Evolutionary conservation across 2,329 filamentous ascomycete species (phyloP), one percentile per base, ranked within the genome.

Genomic region (Ascosphaera apis): DNA sequence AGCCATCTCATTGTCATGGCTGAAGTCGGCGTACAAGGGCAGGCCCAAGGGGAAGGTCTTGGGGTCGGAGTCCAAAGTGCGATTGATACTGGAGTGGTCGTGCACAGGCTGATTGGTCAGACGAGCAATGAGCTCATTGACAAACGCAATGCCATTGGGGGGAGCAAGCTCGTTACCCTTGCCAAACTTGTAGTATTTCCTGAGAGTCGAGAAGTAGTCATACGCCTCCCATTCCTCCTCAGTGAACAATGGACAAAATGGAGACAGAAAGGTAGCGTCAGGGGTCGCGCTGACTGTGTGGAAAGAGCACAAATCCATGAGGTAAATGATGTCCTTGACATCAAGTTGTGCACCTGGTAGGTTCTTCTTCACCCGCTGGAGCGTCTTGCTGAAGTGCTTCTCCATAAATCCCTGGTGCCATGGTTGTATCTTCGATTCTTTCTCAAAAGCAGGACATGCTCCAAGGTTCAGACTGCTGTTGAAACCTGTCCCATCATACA

Each of bases 281-380:
- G 55, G 48, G 4, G 68, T 61, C 4, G 37, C 31, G 6, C 75
- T 71, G n/a, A 91, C 71, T 0, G 80, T 86, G 44, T 76, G 67
- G 56, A 82, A 92, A 0, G 84, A 75, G 48, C 84, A 93, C 40
- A 92, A 62, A 46, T 92, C 82, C 82, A 93, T 92, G 23, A 93
- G 51, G 39, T 66, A 67, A 38, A 83, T 60, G 1, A 72, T 69
- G 23, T 86, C 72, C 1, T 58, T 48, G 9, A 62, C 49, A 2
- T 66, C 68, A 31, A 92, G 52, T 41, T 76, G 70, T 3, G 68
- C 72, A 2, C 77, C 76, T 0, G 65, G 65, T 0, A 93, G 61
- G 40, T 75, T 68, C 11, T 56, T 46, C 48, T 84, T 82, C 30
- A 92, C 55, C 5, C 80, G 70, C 2, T 62, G 53, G n/a, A 66